These are phyloP conservation scores for Aspergillus proliferans DNA, from an alignment of 2,329 filamentous ascomycete species.

Conservation along the genomic window DNA sequence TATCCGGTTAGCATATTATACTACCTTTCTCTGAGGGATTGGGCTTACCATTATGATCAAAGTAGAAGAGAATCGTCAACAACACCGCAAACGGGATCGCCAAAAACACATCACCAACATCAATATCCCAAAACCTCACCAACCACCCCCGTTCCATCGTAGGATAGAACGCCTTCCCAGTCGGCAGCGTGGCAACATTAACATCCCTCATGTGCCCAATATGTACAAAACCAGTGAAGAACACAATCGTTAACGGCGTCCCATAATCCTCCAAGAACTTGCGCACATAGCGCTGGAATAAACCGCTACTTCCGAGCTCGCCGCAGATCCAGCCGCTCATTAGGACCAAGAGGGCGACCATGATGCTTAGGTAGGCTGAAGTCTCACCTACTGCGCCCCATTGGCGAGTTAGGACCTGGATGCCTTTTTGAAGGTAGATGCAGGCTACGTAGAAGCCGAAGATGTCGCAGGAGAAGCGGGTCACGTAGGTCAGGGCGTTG, in stretches of 20 bases:
- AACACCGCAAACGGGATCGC: conserved; percentile 82
- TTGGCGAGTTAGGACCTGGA: conserved; percentile 75
- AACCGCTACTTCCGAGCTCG: conserved; percentile 60
- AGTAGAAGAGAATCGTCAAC: conserved; percentile 79
- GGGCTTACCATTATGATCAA: conserved; percentile 71
- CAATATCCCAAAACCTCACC: conserved; percentile 73
- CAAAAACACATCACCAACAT: conserved; percentile 66
- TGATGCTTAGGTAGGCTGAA: conserved; percentile 71
- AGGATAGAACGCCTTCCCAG: conserved; percentile 69
- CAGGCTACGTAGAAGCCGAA: conserved; percentile 92
- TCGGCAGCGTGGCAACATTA: conserved; percentile 65
- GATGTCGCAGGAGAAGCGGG: conserved; percentile 85
- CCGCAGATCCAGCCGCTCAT: conserved; percentile 69
- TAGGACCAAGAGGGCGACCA: conserved; percentile 70
- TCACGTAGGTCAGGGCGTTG: conserved; percentile 83
- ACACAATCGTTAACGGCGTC: conserved; percentile 73
- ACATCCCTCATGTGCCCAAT: conserved; percentile 74
- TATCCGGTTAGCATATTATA: conserved; percentile 25
- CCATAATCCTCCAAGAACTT: conserved; percentile 88
- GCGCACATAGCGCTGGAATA: conserved; percentile 69
- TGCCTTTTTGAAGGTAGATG: conserved; percentile 86
- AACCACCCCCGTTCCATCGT: conserved; percentile 70
- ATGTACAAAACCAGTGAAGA: conserved; percentile 86
- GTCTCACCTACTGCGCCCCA: conserved; percentile 53
- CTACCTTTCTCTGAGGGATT: neutral